Percentiles rank a stretch among this genome's conserved stretches.
These are phyloP conservation scores for Bisporella sp. DNA, from an alignment of 2,329 filamentous ascomycete genomes.

Conservation along the genomic window DNA sequence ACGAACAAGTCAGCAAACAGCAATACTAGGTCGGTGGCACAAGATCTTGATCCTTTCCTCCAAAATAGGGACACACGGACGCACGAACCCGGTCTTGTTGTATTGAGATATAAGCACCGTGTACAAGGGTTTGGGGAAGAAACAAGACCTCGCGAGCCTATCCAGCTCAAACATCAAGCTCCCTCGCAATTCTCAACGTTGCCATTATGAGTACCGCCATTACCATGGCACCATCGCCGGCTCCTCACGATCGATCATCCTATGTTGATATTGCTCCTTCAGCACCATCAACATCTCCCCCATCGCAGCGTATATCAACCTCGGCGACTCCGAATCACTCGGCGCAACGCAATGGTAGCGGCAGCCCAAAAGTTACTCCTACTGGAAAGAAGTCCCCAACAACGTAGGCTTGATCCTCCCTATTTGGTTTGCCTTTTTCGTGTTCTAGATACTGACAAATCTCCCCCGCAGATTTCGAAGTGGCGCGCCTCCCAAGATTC, in stretches of 20 bases:
- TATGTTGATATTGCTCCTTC: conserved; percentile 41
- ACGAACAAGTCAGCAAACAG: conserved; percentile 16
- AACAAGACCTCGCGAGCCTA: neutral
- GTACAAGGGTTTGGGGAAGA: conserved; percentile 7
- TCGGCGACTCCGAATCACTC: conserved; percentile 37
- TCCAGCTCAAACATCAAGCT: neutral
- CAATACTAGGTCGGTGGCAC: conserved; percentile 22
- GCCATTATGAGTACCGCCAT: conserved; percentile 59
- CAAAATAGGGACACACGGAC: conserved; percentile 14
- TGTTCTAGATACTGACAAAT: conserved; percentile 6
- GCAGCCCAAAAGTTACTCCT: conserved; percentile 43
- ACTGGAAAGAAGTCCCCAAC: conserved; percentile 50
- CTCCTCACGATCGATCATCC: conserved; percentile 58
- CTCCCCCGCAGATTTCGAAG: conserved; percentile 39
- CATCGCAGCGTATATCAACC: conserved; percentile 20
- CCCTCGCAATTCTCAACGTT: conserved; percentile 4
- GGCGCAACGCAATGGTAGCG: conserved; percentile 43
- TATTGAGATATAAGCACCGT: conserved; percentile 7
- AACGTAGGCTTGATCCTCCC: conserved; percentile 41
- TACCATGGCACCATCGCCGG: conserved; percentile 62
- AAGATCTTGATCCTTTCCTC: conserved; percentile 20
- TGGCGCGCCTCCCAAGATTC: conserved; percentile 63
- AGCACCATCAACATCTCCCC: conserved; percentile 21
- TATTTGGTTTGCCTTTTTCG: neutral
- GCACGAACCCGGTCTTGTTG: conserved; percentile 12